Conservation (phyloP, 768 basidiomycete species). For the Leccinum boreale region DNA sequence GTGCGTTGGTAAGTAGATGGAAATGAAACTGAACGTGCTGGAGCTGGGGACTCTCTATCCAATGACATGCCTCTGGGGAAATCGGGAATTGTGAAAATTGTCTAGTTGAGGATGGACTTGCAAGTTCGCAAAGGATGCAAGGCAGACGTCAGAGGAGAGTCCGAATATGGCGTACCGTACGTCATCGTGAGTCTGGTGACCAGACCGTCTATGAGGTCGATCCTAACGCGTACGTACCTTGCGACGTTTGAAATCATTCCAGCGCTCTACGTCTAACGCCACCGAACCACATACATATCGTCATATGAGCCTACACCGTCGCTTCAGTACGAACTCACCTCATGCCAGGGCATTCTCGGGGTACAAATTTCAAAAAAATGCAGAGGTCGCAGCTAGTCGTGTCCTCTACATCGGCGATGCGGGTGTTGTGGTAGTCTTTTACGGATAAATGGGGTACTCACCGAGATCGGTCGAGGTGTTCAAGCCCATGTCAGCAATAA, state of each 20-base stretch:
- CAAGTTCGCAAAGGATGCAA: too few species aligned
- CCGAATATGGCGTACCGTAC: too few species aligned
- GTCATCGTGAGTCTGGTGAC: too few species aligned
- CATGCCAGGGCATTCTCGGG: conserved; percentile 92
- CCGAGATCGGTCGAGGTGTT: too few species aligned
- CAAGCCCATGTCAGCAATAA: too few species aligned
- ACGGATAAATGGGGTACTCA: conserved; percentile 42
- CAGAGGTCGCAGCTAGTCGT: conserved; percentile 73
- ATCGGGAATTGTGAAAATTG: too few species aligned
- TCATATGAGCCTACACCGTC: conserved; percentile 74
- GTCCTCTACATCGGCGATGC: conserved; percentile 78
- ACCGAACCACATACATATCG: conserved; percentile 65
- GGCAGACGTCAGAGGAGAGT: too few species aligned
- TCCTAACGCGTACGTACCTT: conserved; percentile 43
- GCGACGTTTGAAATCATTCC: conserved; percentile 86
- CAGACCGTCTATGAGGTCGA: not conserved
- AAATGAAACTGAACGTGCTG: too few species aligned
- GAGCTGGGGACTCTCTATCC: too few species aligned
- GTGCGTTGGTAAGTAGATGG: too few species aligned
- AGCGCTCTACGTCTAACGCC: conserved; percentile 87
- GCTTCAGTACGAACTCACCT: conserved; percentile 48
- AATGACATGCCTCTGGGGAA: too few species aligned
- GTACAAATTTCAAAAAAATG: conserved; percentile 44
- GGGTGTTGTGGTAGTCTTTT: conserved; percentile 90
- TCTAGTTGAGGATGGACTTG: too few species aligned